These are phyloP conservation scores for Penicillium herquei DNA, from an alignment of 495 filamentous ascomycete genomes.

Conservation along the genomic window DNA sequence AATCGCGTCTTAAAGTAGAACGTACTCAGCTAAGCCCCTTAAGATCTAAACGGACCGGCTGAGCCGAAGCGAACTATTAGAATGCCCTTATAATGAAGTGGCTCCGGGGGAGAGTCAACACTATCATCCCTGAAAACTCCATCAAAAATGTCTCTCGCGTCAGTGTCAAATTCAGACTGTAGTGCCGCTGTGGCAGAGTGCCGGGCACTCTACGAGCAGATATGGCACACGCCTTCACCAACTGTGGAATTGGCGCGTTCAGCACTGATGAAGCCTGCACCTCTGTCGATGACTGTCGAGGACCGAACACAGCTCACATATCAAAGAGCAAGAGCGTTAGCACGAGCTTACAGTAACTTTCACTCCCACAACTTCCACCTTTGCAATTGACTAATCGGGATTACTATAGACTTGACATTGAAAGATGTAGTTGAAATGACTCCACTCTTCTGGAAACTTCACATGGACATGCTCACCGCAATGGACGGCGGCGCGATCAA, in stretches of 20 bases:
- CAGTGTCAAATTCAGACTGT: background rate
- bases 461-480: constrained; percentile 15
- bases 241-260: background rate
- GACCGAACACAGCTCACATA: background rate
- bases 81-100: background rate
- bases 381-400: background rate
- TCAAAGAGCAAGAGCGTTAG: background rate
- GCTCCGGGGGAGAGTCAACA: background rate
- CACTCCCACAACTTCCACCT: background rate
- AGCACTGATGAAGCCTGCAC: background rate
- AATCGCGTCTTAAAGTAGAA: background rate
- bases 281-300: background rate
- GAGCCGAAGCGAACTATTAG: background rate
- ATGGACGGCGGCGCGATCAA: constrained; percentile 13
- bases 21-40: background rate
- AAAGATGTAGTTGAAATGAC: constrained; percentile 7
- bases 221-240: background rate
- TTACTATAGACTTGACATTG: constrained; percentile 3
- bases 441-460: constrained; percentile 21
- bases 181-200: background rate
- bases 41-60: background rate
- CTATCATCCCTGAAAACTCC: background rate
- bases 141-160: background rate
- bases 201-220: background rate
- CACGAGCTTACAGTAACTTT: background rate